Evolutionary conservation across 2,329 filamentous ascomycete genomes (phyloP), one percentile per base, ranked within the genome.

Genomic region (Claviceps sp.): DNA sequence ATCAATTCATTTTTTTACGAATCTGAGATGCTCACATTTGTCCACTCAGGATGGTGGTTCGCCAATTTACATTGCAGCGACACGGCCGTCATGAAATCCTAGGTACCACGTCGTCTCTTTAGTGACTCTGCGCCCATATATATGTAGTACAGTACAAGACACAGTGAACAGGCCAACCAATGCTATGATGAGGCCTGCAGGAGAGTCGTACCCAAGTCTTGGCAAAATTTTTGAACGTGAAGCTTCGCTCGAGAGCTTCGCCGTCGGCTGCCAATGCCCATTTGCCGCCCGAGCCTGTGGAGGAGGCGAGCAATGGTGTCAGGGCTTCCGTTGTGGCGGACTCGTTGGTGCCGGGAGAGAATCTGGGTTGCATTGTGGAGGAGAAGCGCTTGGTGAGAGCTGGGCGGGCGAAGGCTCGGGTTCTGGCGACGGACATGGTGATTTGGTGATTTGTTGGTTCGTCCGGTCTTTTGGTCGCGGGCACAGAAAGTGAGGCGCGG

Each of bases 31-130:
- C 72, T 57, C 66, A 83, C 83, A 61, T 88, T 88, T 2, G 81
- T 83, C 84, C 84, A 88, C 64, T 88, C 84, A 0, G 85, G 84
- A 60, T 88, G 85, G 62, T 88, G 85, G 58, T 80, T 84, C 60
- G 77, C 75, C 39, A 77, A 64, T 61, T 84, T 83, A 67, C 82
- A 85, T 59, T 86, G 77, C 36, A 81, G 68, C 11, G 83, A 80
- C 14, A 88, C 76, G 2, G 74, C 74, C n/a, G 82, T 84, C 83
- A 88, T 87, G 66, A 88, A 88, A 56, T 83, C 81, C 82, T 85
- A 34, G 29, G 3, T 34, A 55, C n/a, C 11, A 23, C 5, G 29
- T 22, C 9, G 20, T 17, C 3, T 44, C 38, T 43, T 43, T 43
- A 22, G 40, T 43, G 13, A 22, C 29, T 11, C 29, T 34, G 29